Evolutionary conservation across 495 filamentous ascomycete species (phyloP).

Genomic region (Neurospora sp.): DNA sequence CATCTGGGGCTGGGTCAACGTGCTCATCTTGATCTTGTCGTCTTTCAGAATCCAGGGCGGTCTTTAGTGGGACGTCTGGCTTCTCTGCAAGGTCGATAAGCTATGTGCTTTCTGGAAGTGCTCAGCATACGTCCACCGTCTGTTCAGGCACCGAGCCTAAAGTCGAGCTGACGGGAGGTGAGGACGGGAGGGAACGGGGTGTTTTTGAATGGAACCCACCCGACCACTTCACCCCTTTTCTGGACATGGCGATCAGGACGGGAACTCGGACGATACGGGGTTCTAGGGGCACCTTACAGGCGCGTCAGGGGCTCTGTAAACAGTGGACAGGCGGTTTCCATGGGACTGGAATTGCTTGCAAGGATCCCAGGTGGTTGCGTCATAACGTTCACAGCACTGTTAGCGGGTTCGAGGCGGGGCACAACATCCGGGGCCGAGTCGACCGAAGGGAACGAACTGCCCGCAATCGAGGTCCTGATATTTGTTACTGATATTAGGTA

Average conservation of each 20-base stretch:
- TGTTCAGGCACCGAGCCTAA: slow-evolving; percentile 42
- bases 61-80: slow-evolving; percentile 41
- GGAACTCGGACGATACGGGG: not conserved
- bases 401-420: slow-evolving; percentile 46
- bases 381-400: slow-evolving; percentile 15
- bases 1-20: slow-evolving; percentile 85
- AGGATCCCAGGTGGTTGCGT: slow-evolving; percentile 12
- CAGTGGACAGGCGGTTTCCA: not conserved
- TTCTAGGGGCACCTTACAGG: not conserved
- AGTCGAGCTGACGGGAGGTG: not conserved
- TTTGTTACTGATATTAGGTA: not conserved
- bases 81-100: not conserved
- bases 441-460: not conserved
- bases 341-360: not conserved
- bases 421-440: too few relatives aligned
- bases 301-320: not conserved
- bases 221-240: not conserved
- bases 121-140: not conserved
- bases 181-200: not conserved
- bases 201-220: not conserved
- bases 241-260: not conserved
- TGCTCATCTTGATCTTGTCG: slow-evolving; percentile 79
- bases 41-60: slow-evolving; percentile 96
- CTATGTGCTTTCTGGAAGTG: not conserved
- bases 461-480: not conserved